Percentiles rank a stretch among this genome's conserved stretches.
Evolutionary conservation across 2,329 filamentous ascomycete species (phyloP).

Genomic region (Chalaropsis ovoidea): DNA sequence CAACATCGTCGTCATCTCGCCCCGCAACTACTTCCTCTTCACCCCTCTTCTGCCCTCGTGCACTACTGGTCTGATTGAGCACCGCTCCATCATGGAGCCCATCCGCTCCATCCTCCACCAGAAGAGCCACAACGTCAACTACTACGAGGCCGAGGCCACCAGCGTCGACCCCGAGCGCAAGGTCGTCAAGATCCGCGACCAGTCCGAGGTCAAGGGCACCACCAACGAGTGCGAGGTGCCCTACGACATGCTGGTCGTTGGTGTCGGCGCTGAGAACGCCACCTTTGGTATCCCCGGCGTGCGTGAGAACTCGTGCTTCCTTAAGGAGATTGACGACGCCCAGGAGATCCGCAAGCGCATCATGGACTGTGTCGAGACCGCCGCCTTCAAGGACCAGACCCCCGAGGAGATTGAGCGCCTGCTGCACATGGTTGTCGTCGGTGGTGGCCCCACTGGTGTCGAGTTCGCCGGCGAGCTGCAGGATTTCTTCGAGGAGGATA

Average conservation of each 20-base stretch:
- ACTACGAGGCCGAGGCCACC: slow-evolving; percentile 94
- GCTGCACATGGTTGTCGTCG: slow-evolving; percentile 93
- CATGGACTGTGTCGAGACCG: slow-evolving; percentile 99
- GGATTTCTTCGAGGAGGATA: slow-evolving; percentile 97
- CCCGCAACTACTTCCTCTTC: slow-evolving; percentile 99
- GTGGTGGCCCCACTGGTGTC: slow-evolving; percentile 90
- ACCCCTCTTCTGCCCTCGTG: slow-evolving; percentile 94
- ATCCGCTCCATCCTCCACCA: slow-evolving; percentile 90
- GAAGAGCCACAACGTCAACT: slow-evolving; percentile 88
- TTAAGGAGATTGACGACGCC: slow-evolving; percentile 96
- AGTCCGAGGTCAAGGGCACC: slow-evolving; percentile 82
- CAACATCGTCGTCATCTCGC: slow-evolving; percentile 95
- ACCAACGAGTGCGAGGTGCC: slow-evolving; percentile 76
- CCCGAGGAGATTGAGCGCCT: slow-evolving; percentile 83
- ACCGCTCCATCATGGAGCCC: slow-evolving; percentile 99
- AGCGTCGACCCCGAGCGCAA: slow-evolving; percentile 90
- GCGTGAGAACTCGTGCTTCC: slow-evolving; percentile 87
- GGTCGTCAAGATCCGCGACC: slow-evolving; percentile 80
- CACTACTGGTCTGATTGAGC: slow-evolving; percentile 94
- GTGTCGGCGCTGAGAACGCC: slow-evolving; percentile 94
- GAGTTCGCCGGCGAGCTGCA: slow-evolving; percentile 97
- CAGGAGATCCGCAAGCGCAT: slow-evolving; percentile 96
- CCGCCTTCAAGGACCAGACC: slow-evolving; percentile 92
- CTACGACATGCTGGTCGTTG: slow-evolving; percentile 96
- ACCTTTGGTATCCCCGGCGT: slow-evolving; percentile 97